phyloP scores from a whole-genome alignment of 106 monocot genomes.

The Xerophyta viscosa region DNA sequence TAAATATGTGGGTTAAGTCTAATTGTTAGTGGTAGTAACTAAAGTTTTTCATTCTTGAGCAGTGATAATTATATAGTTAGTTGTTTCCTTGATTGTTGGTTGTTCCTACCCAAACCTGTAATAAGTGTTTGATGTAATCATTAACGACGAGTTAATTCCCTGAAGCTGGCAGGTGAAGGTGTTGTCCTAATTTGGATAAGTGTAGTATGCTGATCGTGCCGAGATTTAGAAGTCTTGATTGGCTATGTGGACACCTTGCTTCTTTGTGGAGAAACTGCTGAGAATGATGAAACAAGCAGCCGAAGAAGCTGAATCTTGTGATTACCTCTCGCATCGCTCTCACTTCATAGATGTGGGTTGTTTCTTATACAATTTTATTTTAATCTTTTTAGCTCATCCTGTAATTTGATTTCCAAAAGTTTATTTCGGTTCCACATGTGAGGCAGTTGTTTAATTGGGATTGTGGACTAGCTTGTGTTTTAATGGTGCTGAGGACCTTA shows the following conservation, averaged over 20 bases:
- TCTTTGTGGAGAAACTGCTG: constrained; percentile 24
- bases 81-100: neutral
- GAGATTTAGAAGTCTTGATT: neutral
- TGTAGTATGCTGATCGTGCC: neutral
- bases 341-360: constrained; percentile 41
- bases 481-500: constrained; percentile 71
- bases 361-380: neutral
- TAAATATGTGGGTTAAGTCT: too few species aligned
- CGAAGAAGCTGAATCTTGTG: neutral
- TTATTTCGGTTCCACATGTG: constrained; percentile 72
- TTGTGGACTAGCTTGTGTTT: constrained; percentile 78
- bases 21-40: too few species aligned
- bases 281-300: constrained; percentile 17
- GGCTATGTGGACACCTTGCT: constrained; percentile 24
- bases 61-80: too few species aligned
- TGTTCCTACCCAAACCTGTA: too few species aligned
- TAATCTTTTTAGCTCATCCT: too few species aligned
- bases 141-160: too few species aligned
- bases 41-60: too few species aligned
- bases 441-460: constrained; percentile 75
- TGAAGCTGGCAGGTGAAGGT: too few species aligned
- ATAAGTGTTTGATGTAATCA: too few species aligned
- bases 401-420: neutral
- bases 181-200: neutral
- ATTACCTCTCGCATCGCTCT: constrained; percentile 4